Conservation (phyloP, 441 rosid genomes). For the Gossypium schwendimanii region DNA sequence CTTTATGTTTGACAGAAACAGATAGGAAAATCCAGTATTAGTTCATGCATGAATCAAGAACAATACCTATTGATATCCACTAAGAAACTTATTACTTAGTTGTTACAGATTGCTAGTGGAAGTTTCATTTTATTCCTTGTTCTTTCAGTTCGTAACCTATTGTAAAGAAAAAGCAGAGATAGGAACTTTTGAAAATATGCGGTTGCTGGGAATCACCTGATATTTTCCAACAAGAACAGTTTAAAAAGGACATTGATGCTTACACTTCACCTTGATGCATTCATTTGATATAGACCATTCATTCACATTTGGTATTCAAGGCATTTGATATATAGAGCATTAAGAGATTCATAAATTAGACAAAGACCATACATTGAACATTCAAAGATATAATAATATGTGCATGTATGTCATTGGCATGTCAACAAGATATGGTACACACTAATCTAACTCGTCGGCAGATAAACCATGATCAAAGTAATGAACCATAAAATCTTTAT, state of each 20-base stretch:
- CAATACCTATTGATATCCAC: too few relatives aligned
- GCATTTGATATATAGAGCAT: neutral
- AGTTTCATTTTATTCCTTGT: neutral
- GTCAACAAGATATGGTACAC: neutral
- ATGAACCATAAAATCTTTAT: neutral
- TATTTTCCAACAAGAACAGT: neutral
- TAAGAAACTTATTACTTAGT: too few relatives aligned
- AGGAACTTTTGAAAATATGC: neutral
- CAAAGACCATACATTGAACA: constrained; percentile 10
- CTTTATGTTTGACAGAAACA: too few relatives aligned
- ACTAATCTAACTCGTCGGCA: neutral
- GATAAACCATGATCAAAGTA: neutral
- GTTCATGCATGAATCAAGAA: too few relatives aligned
- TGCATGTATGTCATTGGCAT: neutral
- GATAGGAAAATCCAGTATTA: too few relatives aligned
- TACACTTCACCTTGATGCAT: constrained; percentile 3
- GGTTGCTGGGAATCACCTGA: neutral
- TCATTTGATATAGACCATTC: neutral
- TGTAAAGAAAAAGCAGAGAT: neutral
- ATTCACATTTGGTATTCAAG: neutral
- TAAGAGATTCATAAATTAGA: neutral
- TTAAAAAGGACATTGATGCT: neutral
- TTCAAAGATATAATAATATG: neutral
- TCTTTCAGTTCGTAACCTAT: neutral
- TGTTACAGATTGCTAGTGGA: neutral